Evolutionary conservation across 2,329 filamentous ascomycete species (phyloP).

Genomic region (Claviceps digitariae): DNA sequence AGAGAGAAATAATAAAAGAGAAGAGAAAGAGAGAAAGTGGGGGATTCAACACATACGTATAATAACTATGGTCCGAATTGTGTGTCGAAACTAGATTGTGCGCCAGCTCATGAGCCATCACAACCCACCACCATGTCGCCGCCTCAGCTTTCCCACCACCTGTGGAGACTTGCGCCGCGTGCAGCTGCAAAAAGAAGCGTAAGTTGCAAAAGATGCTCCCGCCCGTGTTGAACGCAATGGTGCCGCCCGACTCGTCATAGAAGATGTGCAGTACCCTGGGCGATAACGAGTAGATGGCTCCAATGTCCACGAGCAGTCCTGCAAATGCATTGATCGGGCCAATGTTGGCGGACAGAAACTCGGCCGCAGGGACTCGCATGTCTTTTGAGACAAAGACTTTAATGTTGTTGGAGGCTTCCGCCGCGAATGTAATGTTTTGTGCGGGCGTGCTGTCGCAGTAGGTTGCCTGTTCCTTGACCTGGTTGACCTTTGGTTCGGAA

Average conservation of each 20-base stretch:
- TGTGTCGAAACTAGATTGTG: slow-evolving; percentile 80
- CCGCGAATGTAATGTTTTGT: slow-evolving; percentile 58
- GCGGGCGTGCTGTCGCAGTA: slow-evolving; percentile 73
- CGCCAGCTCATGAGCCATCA: slow-evolving; percentile 88
- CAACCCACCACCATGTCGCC: slow-evolving; percentile 82
- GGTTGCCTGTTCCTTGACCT: slow-evolving; percentile 67
- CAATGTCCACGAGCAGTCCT: slow-evolving; percentile 53
- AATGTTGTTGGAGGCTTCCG: slow-evolving; percentile 57
- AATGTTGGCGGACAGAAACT: slow-evolving; percentile 50
- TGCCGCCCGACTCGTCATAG: slow-evolving; percentile 63
- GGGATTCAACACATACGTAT: slow-evolving; percentile 41
- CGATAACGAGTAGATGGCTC: slow-evolving; percentile 57
- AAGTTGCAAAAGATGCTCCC: slow-evolving; percentile 92
- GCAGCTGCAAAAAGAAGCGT: slow-evolving; percentile 70
- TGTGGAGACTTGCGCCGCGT: slow-evolving; percentile 37
- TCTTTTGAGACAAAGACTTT: slow-evolving; percentile 57
- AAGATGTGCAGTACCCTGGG: slow-evolving; percentile 68
- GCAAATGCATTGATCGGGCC: slow-evolving; percentile 56
- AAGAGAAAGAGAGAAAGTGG: background rate
- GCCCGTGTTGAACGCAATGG: slow-evolving; percentile 82
- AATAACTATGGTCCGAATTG: slow-evolving; percentile 68
- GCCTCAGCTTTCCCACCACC: slow-evolving; percentile 47
- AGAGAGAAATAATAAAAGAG: background rate
- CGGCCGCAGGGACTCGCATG: slow-evolving; percentile 28
- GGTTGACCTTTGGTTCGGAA: slow-evolving; percentile 53